Evolutionary conservation across 2,329 filamentous ascomycete species (phyloP), one percentile per base, ranked within the genome.

Genomic region (Fusarium lyarnte): DNA sequence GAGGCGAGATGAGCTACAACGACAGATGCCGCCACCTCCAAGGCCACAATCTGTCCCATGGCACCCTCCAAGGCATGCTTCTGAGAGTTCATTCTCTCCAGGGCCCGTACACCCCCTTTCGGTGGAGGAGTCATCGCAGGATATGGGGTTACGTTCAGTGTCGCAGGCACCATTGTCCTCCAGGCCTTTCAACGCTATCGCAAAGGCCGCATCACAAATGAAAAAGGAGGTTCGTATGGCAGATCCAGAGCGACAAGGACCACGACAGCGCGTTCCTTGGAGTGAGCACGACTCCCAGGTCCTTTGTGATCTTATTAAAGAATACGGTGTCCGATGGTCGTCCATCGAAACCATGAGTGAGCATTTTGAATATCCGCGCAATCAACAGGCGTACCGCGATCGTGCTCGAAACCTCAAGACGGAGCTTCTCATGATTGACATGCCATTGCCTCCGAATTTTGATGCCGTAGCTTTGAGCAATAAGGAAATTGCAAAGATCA

Each of bases 321-420:
- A 74, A 21, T 71, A 62, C 25, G 60, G 73, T 21, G 78, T 76
- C 23, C 58, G 58, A 11, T 83, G 81, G 81, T 55, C 80, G 46
- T n/a, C 17, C 41, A 83, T 83, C 5, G 71, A 82, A 63, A 74
- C 68, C 31, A 43, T 74, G 9, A 78, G 82, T 33, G 73, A 81
- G 23, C 63, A 62, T 4, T 88, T 88, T 59, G 80, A 86, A 46
- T 71, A 79, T 21, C 76, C 76, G 4, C 86, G 87, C 54, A 84
- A 85, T 73, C 87, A 89, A 79, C 87, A 89, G 77, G 85, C 86
- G 8, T 83, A 87, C 63, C 87, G 88, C 11, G 88, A 90, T 81
- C 87, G 87, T 78, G 88, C 88, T n/a, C 85, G 88, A 54, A 85
- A 88, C 62, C 71, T 88, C 60, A 90, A 90, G 80, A 85, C 87